Evolutionary conservation across 2,329 filamentous ascomycete genomes (phyloP).

Genomic region (Sporothrix humicola): DNA sequence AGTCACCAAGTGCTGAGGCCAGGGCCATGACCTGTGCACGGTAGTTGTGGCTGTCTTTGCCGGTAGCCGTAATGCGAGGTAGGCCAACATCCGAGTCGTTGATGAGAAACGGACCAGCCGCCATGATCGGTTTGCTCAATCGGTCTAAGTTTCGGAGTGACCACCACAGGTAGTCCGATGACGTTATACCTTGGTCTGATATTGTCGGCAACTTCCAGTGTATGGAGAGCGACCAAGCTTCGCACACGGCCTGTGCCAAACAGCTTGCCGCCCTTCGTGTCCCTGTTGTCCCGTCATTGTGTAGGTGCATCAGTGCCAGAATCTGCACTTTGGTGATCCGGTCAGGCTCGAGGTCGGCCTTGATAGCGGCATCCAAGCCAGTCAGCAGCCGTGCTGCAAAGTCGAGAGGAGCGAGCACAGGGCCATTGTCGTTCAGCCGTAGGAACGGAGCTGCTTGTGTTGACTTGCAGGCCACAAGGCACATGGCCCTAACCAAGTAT

Average conservation of each 20-base stretch:
- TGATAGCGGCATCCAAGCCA: constrained; percentile 17
- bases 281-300: constrained; percentile 18
- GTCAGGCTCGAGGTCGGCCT: constrained; percentile 26
- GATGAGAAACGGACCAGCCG: constrained; percentile 16
- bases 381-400: constrained; percentile 16
- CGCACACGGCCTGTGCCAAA: constrained; percentile 19
- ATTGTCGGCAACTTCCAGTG: constrained; percentile 5
- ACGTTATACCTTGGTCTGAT: background rate
- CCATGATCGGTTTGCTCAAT: constrained; percentile 27
- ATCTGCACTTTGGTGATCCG: constrained; percentile 26
- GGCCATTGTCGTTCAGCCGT: background rate
- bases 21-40: constrained; percentile 20
- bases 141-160: constrained; percentile 25
- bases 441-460: background rate
- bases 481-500: constrained; percentile 2
- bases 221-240: constrained; percentile 20
- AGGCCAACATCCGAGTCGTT: constrained; percentile 17
- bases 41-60: background rate
- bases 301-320: constrained; percentile 25
- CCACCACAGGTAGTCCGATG: constrained; percentile 23
- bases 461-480: constrained; percentile 18
- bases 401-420: constrained; percentile 6
- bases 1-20: constrained; percentile 1
- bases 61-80: background rate
- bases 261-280: constrained; percentile 16